phyloP scores from a whole-genome alignment of 139 green algal genomes.

The Dunaliella primolecta region DNA sequence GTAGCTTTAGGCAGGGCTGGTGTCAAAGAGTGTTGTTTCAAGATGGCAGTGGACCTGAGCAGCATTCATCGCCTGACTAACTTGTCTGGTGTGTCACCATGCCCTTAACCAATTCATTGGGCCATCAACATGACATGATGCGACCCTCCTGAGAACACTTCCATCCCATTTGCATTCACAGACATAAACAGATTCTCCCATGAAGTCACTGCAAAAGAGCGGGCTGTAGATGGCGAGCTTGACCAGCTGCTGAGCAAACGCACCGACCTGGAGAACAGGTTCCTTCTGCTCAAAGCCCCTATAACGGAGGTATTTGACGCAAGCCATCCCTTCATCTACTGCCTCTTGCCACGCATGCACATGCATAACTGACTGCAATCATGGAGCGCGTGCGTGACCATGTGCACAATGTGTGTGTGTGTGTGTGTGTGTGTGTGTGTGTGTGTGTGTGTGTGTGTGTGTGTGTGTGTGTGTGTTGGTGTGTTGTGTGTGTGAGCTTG shows the following conservation, averaged over 20 bases:
- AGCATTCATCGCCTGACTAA: not conserved
- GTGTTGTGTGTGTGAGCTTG: not conserved
- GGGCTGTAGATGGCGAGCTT: constrained; percentile 78
- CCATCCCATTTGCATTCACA: too few relatives aligned
- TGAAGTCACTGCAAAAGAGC: constrained; percentile 74
- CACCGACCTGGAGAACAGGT: constrained; percentile 49
- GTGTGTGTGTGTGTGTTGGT: not conserved
- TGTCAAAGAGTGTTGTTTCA: too few relatives aligned
- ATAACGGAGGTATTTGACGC: constrained; percentile 63
- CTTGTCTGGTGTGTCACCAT: not conserved
- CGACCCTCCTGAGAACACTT: too few relatives aligned
- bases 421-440: too few relatives aligned
- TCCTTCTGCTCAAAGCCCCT: constrained; percentile 55
- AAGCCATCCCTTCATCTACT: too few relatives aligned
- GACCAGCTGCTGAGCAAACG: constrained; percentile 52
- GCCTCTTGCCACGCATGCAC: too few relatives aligned
- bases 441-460: not conserved
- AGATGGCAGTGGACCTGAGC: not conserved
- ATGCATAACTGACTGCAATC: too few relatives aligned
- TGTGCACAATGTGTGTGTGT: too few relatives aligned
- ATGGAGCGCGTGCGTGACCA: too few relatives aligned
- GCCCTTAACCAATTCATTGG: not conserved
- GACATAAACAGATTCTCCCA: constrained; percentile 77
- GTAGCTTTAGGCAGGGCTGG: too few relatives aligned
- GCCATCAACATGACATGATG: too few relatives aligned